Conservation (phyloP, 2,329 filamentous ascomycete species). For the Claviceps fusiformis region DNA sequence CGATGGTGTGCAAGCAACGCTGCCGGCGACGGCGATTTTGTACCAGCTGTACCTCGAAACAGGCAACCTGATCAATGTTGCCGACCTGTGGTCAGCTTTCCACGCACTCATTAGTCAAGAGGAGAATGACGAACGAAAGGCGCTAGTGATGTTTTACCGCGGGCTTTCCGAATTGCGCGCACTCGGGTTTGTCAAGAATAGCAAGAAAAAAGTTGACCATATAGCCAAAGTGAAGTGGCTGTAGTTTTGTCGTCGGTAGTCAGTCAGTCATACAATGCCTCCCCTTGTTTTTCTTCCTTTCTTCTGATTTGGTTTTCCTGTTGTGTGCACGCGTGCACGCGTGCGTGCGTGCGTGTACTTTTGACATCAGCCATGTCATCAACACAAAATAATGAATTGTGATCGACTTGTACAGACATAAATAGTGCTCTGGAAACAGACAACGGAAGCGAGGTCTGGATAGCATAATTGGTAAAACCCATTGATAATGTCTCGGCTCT, state of each 20-base stretch:
- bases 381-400: neutral
- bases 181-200: slow-evolving; percentile 78
- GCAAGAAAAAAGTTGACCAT: slow-evolving; percentile 85
- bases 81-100: slow-evolving; percentile 70
- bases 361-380: neutral
- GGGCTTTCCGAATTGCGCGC: slow-evolving; percentile 72
- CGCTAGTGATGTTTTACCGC: slow-evolving; percentile 69
- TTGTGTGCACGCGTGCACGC: neutral
- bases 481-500: slow-evolving; percentile 1
- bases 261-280: neutral
- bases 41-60: slow-evolving; percentile 72
- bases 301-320: neutral
- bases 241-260: neutral
- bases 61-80: slow-evolving; percentile 62
- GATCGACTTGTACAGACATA: neutral
- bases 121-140: slow-evolving; percentile 38
- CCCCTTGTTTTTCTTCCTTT: neutral
- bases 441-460: neutral
- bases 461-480: neutral
- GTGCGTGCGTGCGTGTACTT: no score
- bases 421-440: neutral
- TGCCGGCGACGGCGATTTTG: slow-evolving; percentile 59
- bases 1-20: slow-evolving; percentile 40
- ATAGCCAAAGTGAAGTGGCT: slow-evolving; percentile 81
- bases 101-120: slow-evolving; percentile 41